Base-by-base conservation (phyloP, 2,329 filamentous ascomycete genomes). In the Bipolaris bicolor region DNA sequence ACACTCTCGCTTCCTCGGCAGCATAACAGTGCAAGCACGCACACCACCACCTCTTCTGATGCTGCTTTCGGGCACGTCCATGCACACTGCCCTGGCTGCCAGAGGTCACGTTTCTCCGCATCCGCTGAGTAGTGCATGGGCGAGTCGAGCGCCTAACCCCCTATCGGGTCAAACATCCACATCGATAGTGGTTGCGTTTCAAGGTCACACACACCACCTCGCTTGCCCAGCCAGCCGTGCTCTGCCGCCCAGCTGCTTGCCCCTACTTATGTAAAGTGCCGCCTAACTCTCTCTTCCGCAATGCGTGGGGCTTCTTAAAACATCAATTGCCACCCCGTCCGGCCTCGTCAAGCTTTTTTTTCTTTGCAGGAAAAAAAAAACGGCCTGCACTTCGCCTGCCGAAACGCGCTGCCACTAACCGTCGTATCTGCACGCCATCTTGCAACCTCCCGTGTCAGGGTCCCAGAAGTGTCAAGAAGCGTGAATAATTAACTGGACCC, bases 201-300 rank as follows among this genome's bases (percentile, higher is more conserved):
- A 45, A 53, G 24, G 48, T 55, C 55, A 58, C 63, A 50, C 49
- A 50, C 49, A 47, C 52, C 55, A 48, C 53, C 56, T 62, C 57
- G 59, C 55, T 54, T 51, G 59, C 43, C 52, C 22, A 60, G 57
- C 59, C 56, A 48, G 56, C 59, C 59, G 62, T 59, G 41, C 58
- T 49, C 57, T 55, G 57, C 60, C 62, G 63, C 62, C 43, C 48
- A 34, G 55, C 39, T 49, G 7, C 45, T 52, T 50, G 34, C 59
- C 58, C 49, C 57, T 51, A 11, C 10, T 31, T 31, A 31, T 31
- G 29, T 31, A 31, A 62, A 59, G 59, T 52, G 53, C 62, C 59
- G 59, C 62, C 65, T 57, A 57, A 34, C 49, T 51, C 52, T 54
- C 5, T 10, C 50, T 52, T 41, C 20, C 31, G 13, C 57, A 45